phyloP scores from a whole-genome alignment of 192 early-diverging fungal genomes.

The Fimicolochytrium jonesii region DNA sequence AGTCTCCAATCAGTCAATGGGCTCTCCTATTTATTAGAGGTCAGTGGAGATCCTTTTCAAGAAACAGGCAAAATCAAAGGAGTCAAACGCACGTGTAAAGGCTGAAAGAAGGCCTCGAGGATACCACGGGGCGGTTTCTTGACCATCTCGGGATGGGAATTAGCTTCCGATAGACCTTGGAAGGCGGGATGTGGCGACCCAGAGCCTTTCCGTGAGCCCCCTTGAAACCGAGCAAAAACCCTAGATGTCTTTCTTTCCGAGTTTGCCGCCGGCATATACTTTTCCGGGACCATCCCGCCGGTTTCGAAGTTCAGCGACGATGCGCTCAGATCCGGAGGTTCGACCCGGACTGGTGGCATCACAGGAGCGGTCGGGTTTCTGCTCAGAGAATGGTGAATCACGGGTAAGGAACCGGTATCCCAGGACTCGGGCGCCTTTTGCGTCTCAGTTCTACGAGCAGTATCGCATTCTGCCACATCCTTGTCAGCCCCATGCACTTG shows the following conservation, averaged over 20 bases:
- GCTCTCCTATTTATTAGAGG: conserved; percentile 2
- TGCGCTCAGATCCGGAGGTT: conserved; percentile 21
- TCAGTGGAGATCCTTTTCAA: no score
- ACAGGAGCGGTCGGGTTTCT: neutral
- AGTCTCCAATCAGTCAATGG: conserved; percentile 20
- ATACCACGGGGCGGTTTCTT: no score
- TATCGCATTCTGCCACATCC: neutral
- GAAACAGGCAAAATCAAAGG: no score
- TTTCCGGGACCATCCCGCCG: conserved; percentile 13
- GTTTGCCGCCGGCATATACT: conserved; percentile 9
- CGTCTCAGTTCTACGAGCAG: neutral
- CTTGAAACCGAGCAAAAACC: no score
- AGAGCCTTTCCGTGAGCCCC: no score
- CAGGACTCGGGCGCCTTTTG: neutral
- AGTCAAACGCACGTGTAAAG: no score
- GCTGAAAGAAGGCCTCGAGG: no score
- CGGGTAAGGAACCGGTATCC: neutral
- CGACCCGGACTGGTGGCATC: conserved; percentile 4
- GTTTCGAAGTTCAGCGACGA: conserved; percentile 22
- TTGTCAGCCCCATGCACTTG: no score
- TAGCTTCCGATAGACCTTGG: no score
- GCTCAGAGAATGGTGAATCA: neutral
- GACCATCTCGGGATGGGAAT: no score
- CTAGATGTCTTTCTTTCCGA: neutral
- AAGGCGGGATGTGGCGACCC: no score